phyloP scores from a whole-genome alignment of 371 early-diverging fungal species.

The Mucor circinelloides region DNA sequence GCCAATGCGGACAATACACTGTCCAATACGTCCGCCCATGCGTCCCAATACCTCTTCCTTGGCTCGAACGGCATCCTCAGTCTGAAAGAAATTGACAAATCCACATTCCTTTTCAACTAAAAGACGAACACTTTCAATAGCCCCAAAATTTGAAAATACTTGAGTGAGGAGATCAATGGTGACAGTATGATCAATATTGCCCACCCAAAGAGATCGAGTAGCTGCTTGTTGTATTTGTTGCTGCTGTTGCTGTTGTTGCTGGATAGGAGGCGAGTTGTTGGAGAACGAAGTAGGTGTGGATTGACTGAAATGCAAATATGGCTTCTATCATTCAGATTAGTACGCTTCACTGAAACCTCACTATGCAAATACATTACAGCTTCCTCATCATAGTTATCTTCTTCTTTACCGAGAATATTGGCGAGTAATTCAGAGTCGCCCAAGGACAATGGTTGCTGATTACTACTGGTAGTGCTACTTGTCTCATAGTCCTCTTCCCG shows the following conservation, averaged over 20 bases:
- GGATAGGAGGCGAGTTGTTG: not conserved
- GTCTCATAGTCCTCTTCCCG: slow-evolving; percentile 33
- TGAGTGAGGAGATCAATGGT: slow-evolving; percentile 79
- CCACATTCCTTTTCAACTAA: slow-evolving; percentile 96
- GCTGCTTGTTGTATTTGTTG: slow-evolving; percentile 51
- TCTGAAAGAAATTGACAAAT: slow-evolving; percentile 86
- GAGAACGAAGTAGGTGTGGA: slow-evolving; percentile 34
- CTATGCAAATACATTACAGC: not conserved
- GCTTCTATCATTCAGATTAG: slow-evolving; percentile 13
- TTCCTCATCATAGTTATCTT: not conserved
- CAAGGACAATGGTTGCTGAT: slow-evolving; percentile 34
- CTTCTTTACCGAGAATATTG: slow-evolving; percentile 30
- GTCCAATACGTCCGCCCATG: slow-evolving; percentile 76
- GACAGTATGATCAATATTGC: slow-evolving; percentile 85
- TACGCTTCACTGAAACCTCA: not conserved
- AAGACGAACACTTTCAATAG: slow-evolving; percentile 91
- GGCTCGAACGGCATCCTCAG: slow-evolving; percentile 90
- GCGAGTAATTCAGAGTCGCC: slow-evolving; percentile 54
- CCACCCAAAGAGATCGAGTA: slow-evolving; percentile 94
- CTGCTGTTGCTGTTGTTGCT: slow-evolving; percentile 1
- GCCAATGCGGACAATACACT: slow-evolving; percentile 83
- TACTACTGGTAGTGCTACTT: not conserved
- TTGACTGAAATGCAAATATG: slow-evolving; percentile 37
- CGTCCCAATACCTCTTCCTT: slow-evolving; percentile 82
- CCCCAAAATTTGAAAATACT: slow-evolving; percentile 88